phyloP scores from a whole-genome alignment of 176 grass and related monocot genomes.

The Ampelocalamus luodianensis region DNA sequence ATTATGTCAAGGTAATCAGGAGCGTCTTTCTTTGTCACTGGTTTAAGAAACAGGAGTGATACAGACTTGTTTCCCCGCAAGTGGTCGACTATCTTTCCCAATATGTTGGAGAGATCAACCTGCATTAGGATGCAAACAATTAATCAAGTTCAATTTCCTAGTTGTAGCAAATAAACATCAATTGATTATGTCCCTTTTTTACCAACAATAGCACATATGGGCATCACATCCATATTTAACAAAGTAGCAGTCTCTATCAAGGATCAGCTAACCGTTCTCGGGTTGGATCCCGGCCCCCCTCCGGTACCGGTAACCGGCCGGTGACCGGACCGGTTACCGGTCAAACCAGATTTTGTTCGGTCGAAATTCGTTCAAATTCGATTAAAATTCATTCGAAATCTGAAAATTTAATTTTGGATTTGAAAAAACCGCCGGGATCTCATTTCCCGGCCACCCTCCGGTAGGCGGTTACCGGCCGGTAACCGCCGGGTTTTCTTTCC shows the following conservation, averaged over 20 bases:
- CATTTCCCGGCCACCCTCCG: no score
- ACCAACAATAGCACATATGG: neutral
- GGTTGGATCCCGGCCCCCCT: no score
- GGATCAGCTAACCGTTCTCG: no score
- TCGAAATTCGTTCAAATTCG: no score
- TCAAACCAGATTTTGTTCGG: no score
- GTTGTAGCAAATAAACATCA: slow-evolving; percentile 2
- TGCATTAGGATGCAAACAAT: slow-evolving; percentile 43
- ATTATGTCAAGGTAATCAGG: slow-evolving; percentile 79
- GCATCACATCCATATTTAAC: neutral
- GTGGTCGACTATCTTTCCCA: slow-evolving; percentile 75
- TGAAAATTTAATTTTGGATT: no score
- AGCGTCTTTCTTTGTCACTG: slow-evolving; percentile 87
- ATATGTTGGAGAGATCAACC: slow-evolving; percentile 89
- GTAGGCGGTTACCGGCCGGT: no score
- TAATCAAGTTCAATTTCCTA: neutral
- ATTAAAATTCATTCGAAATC: no score
- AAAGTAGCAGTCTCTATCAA: neutral
- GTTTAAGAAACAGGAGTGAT: slow-evolving; percentile 83
- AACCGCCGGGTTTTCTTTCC: no score
- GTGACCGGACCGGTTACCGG: no score
- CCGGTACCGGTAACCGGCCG: no score
- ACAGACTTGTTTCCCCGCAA: slow-evolving; percentile 40
- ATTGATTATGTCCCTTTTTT: neutral
- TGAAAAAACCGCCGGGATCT: no score